Evolutionary conservation across 1,284 basidiomycete species (phyloP), one percentile per base, ranked within the genome.

Genomic region (Cystobasidium sp.): DNA sequence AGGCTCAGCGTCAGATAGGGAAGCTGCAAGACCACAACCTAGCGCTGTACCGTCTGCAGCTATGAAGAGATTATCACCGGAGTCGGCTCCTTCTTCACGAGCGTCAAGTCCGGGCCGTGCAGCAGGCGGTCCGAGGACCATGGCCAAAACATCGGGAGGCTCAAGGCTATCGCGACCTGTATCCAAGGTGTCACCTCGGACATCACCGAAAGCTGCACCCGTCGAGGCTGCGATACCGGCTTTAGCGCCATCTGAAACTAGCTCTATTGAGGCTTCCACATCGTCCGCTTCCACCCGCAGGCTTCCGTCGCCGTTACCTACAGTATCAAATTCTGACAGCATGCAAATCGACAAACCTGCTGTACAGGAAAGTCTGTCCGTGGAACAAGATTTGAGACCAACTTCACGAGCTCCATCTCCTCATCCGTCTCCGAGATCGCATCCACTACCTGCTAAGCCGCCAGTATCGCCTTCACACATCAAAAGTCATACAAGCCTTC

Each of bases 391-490:
- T 14, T 7, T 44, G 5, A 63, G 20, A 63, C 43, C 61, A 22
- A 3, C 53, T 16, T 61, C 66, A 2, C 49, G 66, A 8, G 41
- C 68, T 61, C 59, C 59, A 9, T 71, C 69, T 9, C 68, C 68
- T 12, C 20, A 41, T 59, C 59, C 59, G n/a, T 71, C 69, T 10
- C 69, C 69, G 1, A 51, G 44, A n/a, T 16, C 44, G 16, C 69
- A 71, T n/a, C 52, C 70, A 0, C 62, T 73, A 16, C 70, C 70
- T 49, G 39, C 70, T 55, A 73, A 73, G 44, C 70, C 70, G 14
- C 20, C 70, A 9, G 51, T 44, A 10, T 73, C 70, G 12, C 52
- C 70, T 22, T 67, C 49, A 31, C 31, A 31, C 20, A 22, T 51
- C 10, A 43, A 53, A 1, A 37, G 49, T n/a, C 20, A 39, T 44